Evolutionary conservation across 805 yeast genomes (phyloP), one percentile per base, ranked within the genome.

Genomic region (Priceomyces melissophilus): DNA sequence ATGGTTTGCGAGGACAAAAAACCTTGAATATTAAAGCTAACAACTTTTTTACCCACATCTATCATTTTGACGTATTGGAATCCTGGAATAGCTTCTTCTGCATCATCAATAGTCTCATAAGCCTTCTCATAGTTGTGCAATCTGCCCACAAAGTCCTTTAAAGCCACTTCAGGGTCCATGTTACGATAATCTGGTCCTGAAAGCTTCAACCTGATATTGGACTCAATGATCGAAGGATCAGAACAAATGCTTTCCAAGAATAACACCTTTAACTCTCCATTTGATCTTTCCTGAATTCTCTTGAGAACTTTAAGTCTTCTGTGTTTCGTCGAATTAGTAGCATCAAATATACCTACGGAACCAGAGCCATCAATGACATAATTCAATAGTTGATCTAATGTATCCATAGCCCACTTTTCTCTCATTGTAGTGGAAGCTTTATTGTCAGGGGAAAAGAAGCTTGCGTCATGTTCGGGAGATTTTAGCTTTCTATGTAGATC

Each of bases 331-430:
- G 87, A 79, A 55, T 85, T 85, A 1, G 95, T 85, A 1, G 93
- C 93, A 63, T 85, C 95, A 58, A 85, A 84, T 8, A 91, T 87
- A 2, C 97, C 99, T 7, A 91, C 96, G 4, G 90, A 81, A 2
- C 98, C 98, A 26, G 82, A 79, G 0, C 88, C 95, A 10, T 78
- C 73, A 36, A 89, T 59, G 3, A 93, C 75, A 62, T 87, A 90
- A 50, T 90, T 91, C 28, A 91, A 67, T 41, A 91, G 64, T 53
- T 84, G 85, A 45, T 88, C 91, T 42, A 91, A 67, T 0, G 99
- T 91, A 48, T 91, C 96, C 80, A 84, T 82, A 0, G 99, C 99
- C 98, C 98, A 93, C 60, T 84, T 78, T 55, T 91, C 97, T 45
- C 98, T 76, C 34, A 88, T 67, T 26, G 73, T 69, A 3, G 78